Evolutionary conservation across 2,329 filamentous ascomycete genomes (phyloP), one percentile per base, ranked within the genome.

Genomic region (Diaporthe velutina): DNA sequence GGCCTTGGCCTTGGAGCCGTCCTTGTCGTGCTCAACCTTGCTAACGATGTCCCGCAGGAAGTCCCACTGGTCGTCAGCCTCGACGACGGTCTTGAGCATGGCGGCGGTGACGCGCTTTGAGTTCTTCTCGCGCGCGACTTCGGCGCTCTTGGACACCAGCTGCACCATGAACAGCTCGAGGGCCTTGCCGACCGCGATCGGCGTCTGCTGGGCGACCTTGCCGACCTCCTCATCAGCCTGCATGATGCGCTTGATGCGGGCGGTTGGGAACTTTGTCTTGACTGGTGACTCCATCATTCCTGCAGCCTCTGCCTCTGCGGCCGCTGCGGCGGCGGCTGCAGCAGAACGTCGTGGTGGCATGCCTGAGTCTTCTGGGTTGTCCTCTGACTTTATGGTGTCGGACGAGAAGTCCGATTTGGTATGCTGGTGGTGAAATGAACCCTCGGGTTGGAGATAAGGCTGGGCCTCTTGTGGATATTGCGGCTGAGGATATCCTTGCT

Each of bases 211-310:
- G 5, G 97, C 96, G 13, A 99, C 97, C 85, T 99, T 99, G 76
- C 97, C 97, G 0, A 99, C 96, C 83, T 99, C 97, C 82, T 99
- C 97, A 81, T 99, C 97, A 15, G 96, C 96, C 85, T 99, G 97
- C 97, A 99, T 98, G 80, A 99, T 98, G 70, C 97, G 92, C 88
- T 99, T 99, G 87, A 99, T 99, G 76, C 97, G 91, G 19, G 97
- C 97, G 42, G 98, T 98, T 1, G 97, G 97, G 81, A 99, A 99
- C 81, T 98, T 98, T 45, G 96, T 98, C 84, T 92, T 94, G 79
- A 99, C 95, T 57, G 95, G 89, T 84, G 85, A 98, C 85, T 83
- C 90, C 83, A 85, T 91, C 79, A 90, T 84, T 57, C 83, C 82
- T 40, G 84, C 82, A 72, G 84, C 81, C 75, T 79, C 74, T 78